These are phyloP conservation scores for Tetragonia tetragonoides DNA, from an alignment of 148 eudicot genomes.

Conservation along the genomic window DNA sequence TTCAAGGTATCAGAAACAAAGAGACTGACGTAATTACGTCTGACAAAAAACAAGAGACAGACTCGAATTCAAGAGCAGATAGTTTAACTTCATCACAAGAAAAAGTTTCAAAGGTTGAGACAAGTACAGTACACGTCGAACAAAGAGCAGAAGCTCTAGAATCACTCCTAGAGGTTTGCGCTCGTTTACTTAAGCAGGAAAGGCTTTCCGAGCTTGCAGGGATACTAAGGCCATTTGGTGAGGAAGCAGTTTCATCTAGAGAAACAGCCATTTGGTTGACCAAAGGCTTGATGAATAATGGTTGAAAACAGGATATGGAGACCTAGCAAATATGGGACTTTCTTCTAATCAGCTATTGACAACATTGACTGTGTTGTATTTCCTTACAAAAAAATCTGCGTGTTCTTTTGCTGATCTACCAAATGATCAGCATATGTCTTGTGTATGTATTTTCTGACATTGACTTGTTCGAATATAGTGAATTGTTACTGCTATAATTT, in stretches of 20 bases:
- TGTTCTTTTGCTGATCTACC: neutral
- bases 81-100: conserved; percentile 19
- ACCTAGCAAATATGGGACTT: conserved; percentile 9
- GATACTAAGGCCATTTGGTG: conserved; percentile 63
- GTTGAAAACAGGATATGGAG: conserved; percentile 33
- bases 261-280: conserved; percentile 82
- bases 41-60: conserved; percentile 9
- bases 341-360: neutral
- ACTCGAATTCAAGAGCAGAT: conserved; percentile 14
- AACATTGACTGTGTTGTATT: conserved; percentile 15
- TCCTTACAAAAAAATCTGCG: neutral
- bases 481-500: neutral
- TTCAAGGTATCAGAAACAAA: conserved; percentile 13
- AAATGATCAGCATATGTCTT: conserved; percentile 7
- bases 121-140: conserved; percentile 17
- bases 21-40: neutral
- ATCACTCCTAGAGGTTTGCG: conserved; percentile 67
- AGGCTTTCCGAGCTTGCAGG: conserved; percentile 64
- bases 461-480: conserved; percentile 3
- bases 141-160: conserved; percentile 65
- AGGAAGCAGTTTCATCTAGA: conserved; percentile 66
- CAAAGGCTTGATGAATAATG: conserved; percentile 53
- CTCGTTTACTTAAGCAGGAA: conserved; percentile 46
- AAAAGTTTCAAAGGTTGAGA: conserved; percentile 22
- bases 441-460: conserved; percentile 10